Conservation (phyloP, 73 alveolate species). For the Symbiodinium natans region DNA sequence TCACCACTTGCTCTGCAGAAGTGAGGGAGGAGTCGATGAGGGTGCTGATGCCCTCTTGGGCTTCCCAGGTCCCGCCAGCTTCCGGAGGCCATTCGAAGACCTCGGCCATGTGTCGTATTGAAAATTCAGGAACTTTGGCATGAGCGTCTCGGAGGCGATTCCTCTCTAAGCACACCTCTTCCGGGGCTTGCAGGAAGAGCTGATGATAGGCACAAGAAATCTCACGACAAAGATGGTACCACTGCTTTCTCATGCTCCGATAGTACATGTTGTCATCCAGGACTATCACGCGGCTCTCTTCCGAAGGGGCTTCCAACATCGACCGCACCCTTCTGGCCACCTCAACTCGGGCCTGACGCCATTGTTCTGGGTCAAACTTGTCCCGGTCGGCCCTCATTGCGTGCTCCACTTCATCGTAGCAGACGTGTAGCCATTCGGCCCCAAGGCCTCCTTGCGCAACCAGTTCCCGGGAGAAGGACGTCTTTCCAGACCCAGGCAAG, state of each 20-base stretch:
- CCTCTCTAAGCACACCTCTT: conserved; percentile 40
- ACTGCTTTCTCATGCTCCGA: conserved; percentile 90
- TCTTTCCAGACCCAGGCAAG: conserved; percentile 87
- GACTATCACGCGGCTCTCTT: neutral
- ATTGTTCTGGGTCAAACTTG: conserved; percentile 43
- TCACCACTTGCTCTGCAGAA: conserved; percentile 4
- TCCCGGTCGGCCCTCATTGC: neutral
- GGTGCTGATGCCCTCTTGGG: conserved; percentile 67
- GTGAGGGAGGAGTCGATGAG: neutral
- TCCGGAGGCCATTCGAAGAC: conserved; percentile 72
- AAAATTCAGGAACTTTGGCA: conserved; percentile 31
- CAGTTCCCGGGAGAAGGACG: conserved; percentile 39
- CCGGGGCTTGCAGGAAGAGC: conserved; percentile 77
- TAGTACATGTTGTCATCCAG: conserved; percentile 93
- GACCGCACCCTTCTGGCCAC: neutral
- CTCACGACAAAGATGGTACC: conserved; percentile 80
- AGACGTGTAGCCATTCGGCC: conserved; percentile 29
- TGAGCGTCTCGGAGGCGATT: conserved; percentile 17
- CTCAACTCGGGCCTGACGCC: conserved; percentile 60
- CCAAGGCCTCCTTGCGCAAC: conserved; percentile 18
- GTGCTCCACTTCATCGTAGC: conserved; percentile 82
- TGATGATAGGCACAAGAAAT: conserved; percentile 30
- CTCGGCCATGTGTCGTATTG: conserved; percentile 89
- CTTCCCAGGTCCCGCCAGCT: conserved; percentile 76
- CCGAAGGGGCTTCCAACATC: conserved; percentile 5